Evolutionary conservation across 1,139 yeast species (phyloP).

Genomic region (Candida sanyaensis): DNA sequence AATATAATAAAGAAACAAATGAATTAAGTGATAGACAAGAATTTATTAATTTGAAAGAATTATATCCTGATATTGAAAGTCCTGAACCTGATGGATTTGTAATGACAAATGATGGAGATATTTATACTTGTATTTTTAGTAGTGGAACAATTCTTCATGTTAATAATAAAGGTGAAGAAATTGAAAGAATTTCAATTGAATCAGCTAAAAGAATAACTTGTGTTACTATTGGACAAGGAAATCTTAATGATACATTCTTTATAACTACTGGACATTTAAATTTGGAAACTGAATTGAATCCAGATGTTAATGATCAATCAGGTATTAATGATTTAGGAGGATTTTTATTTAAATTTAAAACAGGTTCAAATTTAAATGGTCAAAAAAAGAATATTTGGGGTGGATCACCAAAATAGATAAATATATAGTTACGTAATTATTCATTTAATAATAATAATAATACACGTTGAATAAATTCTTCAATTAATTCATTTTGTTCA

Average conservation of each 20-base stretch:
- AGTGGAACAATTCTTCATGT: constrained; percentile 57
- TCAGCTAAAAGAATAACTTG: constrained; percentile 72
- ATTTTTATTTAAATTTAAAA: constrained; percentile 28
- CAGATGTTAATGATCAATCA: constrained; percentile 28
- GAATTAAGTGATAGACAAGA: constrained; percentile 43
- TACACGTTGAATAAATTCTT: constrained; percentile 49
- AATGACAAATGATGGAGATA: constrained; percentile 58
- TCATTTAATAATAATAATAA: background rate
- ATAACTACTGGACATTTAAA: constrained; percentile 67
- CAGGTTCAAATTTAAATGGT: constrained; percentile 23
- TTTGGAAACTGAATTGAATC: constrained; percentile 34
- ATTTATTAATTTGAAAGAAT: constrained; percentile 43
- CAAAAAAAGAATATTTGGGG: constrained; percentile 30
- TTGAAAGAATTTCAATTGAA: constrained; percentile 47
- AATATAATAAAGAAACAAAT: constrained; percentile 53
- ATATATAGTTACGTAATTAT: background rate
- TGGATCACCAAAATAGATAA: constrained; percentile 9
- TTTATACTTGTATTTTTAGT: constrained; percentile 73
- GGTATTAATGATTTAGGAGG: constrained; percentile 58
- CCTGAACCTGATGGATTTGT: constrained; percentile 86
- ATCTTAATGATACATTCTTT: constrained; percentile 53
- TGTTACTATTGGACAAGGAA: constrained; percentile 68
- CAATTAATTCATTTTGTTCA: constrained; percentile 65
- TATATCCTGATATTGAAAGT: constrained; percentile 18
- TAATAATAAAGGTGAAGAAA: constrained; percentile 49